Evolutionary conservation across 208 protist genomes (phyloP).

Genomic region (Naegleria lovaniensis): DNA sequence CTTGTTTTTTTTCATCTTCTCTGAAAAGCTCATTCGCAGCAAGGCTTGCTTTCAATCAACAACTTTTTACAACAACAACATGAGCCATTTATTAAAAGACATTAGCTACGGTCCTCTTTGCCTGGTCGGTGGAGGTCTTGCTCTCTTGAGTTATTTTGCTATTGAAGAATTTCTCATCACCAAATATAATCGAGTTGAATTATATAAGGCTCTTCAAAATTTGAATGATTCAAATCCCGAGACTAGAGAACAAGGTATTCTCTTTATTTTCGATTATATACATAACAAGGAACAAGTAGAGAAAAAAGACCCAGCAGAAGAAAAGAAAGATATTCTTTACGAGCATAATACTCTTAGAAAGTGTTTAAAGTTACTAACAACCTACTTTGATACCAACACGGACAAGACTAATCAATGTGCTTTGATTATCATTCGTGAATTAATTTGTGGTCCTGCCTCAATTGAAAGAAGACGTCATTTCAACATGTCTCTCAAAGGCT

Average conservation of each 20-base stretch:
- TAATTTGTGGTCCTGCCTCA: neutral
- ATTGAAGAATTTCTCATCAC: neutral
- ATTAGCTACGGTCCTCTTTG: neutral
- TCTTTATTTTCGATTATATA: neutral
- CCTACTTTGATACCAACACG: neutral
- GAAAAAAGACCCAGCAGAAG: neutral
- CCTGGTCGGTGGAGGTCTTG: neutral
- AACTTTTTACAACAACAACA: neutral
- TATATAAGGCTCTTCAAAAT: neutral
- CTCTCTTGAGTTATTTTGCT: neutral
- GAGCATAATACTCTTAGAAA: neutral
- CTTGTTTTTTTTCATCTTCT: neutral
- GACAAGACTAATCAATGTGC: neutral
- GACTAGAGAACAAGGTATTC: neutral
- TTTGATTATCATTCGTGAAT: neutral
- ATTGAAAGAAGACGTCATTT: slow-evolving; percentile 3
- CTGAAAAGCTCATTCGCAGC: too few species aligned
- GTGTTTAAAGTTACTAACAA: neutral
- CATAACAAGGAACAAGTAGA: neutral
- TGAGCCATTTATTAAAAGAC: neutral
- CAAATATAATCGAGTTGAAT: neutral
- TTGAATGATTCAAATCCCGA: neutral
- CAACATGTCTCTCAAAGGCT: neutral
- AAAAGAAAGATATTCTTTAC: neutral
- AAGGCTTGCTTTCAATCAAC: neutral